These are phyloP conservation scores for Thalassiosira hispida DNA, from an alignment of 352 stramenopile species.

Conservation along the genomic window DNA sequence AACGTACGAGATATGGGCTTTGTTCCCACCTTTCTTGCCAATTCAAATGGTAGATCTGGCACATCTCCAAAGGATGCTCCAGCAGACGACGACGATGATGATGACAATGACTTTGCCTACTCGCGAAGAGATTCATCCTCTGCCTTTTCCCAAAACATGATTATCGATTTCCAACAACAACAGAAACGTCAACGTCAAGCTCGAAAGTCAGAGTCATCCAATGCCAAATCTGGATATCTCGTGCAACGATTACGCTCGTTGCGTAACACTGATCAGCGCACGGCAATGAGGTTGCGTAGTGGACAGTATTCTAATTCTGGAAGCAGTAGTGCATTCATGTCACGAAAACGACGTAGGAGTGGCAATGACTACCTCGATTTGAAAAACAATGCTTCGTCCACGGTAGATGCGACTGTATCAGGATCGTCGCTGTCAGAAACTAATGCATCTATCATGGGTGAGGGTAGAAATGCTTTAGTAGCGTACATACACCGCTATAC, in stretches of 20 bases:
- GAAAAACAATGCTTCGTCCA: conserved; percentile 15
- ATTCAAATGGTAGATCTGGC: background rate
- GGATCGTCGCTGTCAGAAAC: background rate
- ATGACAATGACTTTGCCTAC: background rate
- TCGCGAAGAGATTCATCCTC: background rate
- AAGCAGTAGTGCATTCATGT: background rate
- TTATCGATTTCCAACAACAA: background rate
- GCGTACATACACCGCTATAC: conserved; percentile 42
- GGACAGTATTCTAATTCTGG: conserved; percentile 1
- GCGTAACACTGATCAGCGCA: conserved; percentile 30
- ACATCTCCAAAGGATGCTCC: conserved; percentile 4
- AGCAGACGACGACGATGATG: background rate
- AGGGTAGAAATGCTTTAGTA: conserved; percentile 11
- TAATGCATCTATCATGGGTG: background rate
- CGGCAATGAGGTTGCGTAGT: conserved; percentile 34
- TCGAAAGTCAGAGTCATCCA: background rate
- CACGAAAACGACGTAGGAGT: conserved; percentile 20
- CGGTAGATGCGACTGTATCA: conserved; percentile 45
- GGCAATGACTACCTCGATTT: conserved; percentile 9
- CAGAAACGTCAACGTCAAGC: conserved; percentile 2
- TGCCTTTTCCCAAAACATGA: conserved; percentile 6
- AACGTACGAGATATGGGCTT: conserved; percentile 12
- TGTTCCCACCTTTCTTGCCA: conserved; percentile 16
- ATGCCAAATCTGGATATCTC: conserved; percentile 30
- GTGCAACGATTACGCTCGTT: conserved; percentile 38